Evolutionary conservation across 768 basidiomycete genomes (phyloP), one percentile per base, ranked within the genome.

Genomic region (Gloeostereum incarnatum): DNA sequence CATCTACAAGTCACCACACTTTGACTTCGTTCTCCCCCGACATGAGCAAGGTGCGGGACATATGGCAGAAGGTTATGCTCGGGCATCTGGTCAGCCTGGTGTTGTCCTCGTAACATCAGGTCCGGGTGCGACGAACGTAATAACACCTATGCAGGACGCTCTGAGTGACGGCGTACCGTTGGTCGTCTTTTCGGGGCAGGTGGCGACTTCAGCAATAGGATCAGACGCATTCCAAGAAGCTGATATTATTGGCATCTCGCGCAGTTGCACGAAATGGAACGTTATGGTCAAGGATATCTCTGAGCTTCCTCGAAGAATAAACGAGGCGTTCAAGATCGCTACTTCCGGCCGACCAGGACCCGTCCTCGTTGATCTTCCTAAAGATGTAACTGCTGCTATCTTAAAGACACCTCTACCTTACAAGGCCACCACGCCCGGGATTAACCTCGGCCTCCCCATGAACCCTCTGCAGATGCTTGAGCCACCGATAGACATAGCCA

Each of bases 191-290:
- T 78, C 81, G 32, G 94, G 96, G 1, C 94, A 98, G 67, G 94
- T 99, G n/a, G 94, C 96, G 0, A 98, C 94, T 6, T 87, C 87
- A n/a, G 82, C 89, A 37, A 99, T 99, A 44, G 94, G 94, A n/a
- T 93, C 89, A 11, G 94, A 99, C 54, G 89, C 90, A 1, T 99
- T 99, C 75, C 96, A 99, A 57, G 96, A 99, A 62, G 96, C 96
- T 27, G 96, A 99, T 57, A 63, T 98, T 35, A 71, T 99, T 40
- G 96, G 96, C 35, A 99, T 98, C 59, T 96, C 93, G 21, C 73
- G 94, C 36, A 81, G 82, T 50, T 99, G 96, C 66, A 98, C 96
- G 18, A 99, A 98, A 59, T 98, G 96, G 96, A 98, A 99, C 55
- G 94, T 99, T 44, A 94, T 98, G 92, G 89, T 98, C 36, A 98